Percentiles rank a stretch among this genome's conserved stretches.
These are phyloP conservation scores for Tephrocybe sp. DNA, from an alignment of 768 basidiomycete genomes.

Conservation along the genomic window DNA sequence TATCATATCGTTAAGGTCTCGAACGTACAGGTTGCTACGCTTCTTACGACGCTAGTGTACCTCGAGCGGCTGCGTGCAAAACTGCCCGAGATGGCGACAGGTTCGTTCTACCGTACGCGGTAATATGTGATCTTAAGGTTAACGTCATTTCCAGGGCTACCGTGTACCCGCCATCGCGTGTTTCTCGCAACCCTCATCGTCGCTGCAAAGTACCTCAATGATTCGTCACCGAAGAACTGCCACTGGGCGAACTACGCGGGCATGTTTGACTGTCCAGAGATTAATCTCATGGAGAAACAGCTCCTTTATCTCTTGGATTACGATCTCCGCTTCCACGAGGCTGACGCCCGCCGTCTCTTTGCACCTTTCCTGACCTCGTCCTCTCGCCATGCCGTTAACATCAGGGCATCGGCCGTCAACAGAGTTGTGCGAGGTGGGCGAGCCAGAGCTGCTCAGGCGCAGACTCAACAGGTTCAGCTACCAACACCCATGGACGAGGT, in stretches of 20 bases:
- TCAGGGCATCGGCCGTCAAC: conserved; percentile 50
- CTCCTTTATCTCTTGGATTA: conserved; percentile 90
- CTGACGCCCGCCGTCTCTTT: conserved; percentile 71
- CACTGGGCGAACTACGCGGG: conserved; percentile 85
- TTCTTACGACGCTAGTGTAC: conserved; percentile 89
- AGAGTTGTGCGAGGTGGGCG: conserved; percentile 49
- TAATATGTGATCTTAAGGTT: neutral
- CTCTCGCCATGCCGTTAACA: conserved; percentile 26
- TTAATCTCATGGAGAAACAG: conserved; percentile 98
- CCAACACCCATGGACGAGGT: conserved; percentile 38
- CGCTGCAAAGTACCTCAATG: conserved; percentile 95
- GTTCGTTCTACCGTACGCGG: conserved; percentile 38
- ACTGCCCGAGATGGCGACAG: conserved; percentile 82
- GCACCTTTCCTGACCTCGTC: conserved; percentile 55
- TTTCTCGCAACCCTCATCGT: conserved; percentile 96
- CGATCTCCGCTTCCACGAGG: conserved; percentile 86
- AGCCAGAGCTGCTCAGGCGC: conserved; percentile 43
- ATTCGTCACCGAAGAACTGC: conserved; percentile 92
- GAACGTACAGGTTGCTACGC: conserved; percentile 87
- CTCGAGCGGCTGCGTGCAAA: conserved; percentile 82
- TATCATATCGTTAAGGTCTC: conserved; percentile 72
- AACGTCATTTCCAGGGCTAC: conserved; percentile 52
- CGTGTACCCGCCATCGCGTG: conserved; percentile 92
- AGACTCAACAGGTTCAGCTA: conserved; percentile 37
- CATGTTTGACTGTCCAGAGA: conserved; percentile 72